Evolutionary conservation across 805 yeast genomes (phyloP), one percentile per base, ranked within the genome.

Genomic region (Tetrapisispora arboricola): DNA sequence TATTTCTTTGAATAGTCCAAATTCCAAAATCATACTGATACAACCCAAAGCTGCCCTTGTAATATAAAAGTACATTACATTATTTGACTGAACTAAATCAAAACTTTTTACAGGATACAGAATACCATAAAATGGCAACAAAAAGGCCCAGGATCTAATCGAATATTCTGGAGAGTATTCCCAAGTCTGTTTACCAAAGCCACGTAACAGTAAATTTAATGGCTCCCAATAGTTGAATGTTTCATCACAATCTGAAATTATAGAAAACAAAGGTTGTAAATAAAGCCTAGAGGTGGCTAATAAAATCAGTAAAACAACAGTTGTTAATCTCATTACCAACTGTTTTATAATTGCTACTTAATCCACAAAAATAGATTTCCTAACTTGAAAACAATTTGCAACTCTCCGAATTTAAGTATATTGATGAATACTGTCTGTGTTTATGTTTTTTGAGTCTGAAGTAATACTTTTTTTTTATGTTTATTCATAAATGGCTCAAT

Each of bases 181-280:
- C 96, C 96, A 88, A 0, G 96, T 88, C 60, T 87, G 87, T 51
- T 87, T 83, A 2, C 96, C 97, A 58, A 86, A 85, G 2, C 81
- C 82, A 48, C 95, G 72, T 1, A 80, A 61, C 27, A 88, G 49
- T 39, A 81, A 68, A 57, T 90, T 88, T 43, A 90, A 65, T 1
- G 97, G 96, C 49, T 90, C 97, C 90, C 95, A 87, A 63, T 84
- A 90, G 57, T 90, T 90, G 71, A 75, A 90, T 18, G 79, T 75
- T 60, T 90, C 97, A 60, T 90, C 96, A 57, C 96, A 88, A 53
- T 88, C 97, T 2, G 92, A 76, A 21, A 90, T 80, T 28, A 86
- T 78, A 65, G 44, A 74, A 51, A 4, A 78, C 72, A 44, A 71
- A 6, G 66, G 65, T 30, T 60, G 64, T 12, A 60, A 66, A 51